Conservation (phyloP, 805 yeast species). For the Alloascoidea hylecoeti region DNA sequence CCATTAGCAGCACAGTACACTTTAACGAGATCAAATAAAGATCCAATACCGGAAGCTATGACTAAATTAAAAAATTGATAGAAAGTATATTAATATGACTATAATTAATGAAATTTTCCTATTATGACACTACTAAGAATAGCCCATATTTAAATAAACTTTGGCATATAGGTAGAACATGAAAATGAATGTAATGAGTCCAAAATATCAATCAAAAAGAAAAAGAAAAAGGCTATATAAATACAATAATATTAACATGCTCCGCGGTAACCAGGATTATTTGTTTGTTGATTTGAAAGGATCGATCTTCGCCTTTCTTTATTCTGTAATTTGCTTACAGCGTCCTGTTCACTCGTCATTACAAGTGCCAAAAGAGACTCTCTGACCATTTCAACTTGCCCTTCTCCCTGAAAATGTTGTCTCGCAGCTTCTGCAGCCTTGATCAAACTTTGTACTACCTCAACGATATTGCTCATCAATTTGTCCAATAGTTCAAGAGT, state of each 20-base stretch:
- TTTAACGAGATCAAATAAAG: neutral
- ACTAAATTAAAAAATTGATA: too few species aligned
- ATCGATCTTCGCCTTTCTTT: neutral
- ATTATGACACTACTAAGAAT: too few species aligned
- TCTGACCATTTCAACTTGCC: constrained; percentile 1
- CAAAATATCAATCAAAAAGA: too few species aligned
- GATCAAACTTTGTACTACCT: constrained; percentile 36
- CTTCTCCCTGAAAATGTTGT: neutral
- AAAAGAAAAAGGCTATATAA: too few species aligned
- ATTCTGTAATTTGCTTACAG: neutral
- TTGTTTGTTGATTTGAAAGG: neutral
- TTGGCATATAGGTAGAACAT: too few species aligned
- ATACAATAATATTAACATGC: too few species aligned
- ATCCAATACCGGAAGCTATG: too few species aligned
- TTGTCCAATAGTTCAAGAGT: constrained; percentile 47
- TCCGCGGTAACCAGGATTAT: constrained; percentile 1
- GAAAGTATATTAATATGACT: too few species aligned
- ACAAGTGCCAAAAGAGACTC: constrained; percentile 1
- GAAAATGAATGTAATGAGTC: too few species aligned
- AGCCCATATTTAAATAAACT: too few species aligned
- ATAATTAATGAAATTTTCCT: too few species aligned
- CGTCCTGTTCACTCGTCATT: neutral
- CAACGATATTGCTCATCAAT: constrained; percentile 46
- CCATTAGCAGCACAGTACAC: constrained; percentile 3
- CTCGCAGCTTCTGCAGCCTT: constrained; percentile 22